Evolutionary conservation across 2,329 filamentous ascomycete genomes (phyloP), one percentile per base, ranked within the genome.

Genomic region (Alternaria sp.): DNA sequence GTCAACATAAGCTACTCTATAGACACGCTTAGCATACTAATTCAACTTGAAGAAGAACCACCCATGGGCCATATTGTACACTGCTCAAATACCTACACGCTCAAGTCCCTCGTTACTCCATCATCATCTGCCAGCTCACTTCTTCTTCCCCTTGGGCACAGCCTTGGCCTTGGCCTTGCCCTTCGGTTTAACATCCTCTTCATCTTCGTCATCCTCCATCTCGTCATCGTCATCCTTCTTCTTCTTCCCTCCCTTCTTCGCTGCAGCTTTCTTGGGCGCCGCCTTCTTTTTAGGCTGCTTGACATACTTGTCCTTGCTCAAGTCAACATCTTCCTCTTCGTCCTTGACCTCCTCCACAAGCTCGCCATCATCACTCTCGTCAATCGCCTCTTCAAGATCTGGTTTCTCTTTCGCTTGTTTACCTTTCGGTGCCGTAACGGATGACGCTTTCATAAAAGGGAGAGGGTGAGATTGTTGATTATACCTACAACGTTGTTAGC

Each of bases 281-380:
- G 83, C 84, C 78, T 89, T 93, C 65, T 87, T 88, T 84, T 97
- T 97, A 12, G 94, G 92, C 75, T 91, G 86, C 78, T 95, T 96
- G 76, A 98, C 94, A 73, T 96, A 97, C 79, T 97, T 98, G 80
- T 99, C 95, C 75, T 94, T 96, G 73, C 91, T 93, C 52, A 98
- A 78, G 75, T 96, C 93, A n/a, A 89, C 81, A 54, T 93, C 91
- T 12, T 92, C 90, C 0, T 91, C 90, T 4, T 89, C 89, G 1
- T 85, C 87, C 42, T 87, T 80, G 48, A 77, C 73, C 24, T 79
- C 80, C 43, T 81, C 78, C 5, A 81, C 65, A 5, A 78, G 75
- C 47, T 81, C 80, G 14, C 78, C 91, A 43, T 88, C 87, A 46
- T 96, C 94, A 5, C 93, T 93, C 69, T 96, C 94, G 49, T 98